A percentile compares a stretch with the other conserved stretches of the same genome.
Conservation (phyloP, 352 stramenopile species). For the Phytophthora agathidicida region DNA sequence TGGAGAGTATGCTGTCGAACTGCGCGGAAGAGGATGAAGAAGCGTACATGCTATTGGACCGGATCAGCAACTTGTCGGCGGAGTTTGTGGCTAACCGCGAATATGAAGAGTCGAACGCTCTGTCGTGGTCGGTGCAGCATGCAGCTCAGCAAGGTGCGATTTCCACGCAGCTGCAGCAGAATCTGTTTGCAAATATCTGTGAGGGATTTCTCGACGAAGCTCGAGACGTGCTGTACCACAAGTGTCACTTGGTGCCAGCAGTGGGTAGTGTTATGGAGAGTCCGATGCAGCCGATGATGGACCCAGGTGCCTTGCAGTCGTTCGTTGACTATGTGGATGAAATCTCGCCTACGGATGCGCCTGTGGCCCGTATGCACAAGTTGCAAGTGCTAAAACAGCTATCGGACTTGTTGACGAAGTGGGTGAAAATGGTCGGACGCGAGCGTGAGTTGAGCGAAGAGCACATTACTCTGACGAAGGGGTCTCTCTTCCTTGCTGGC, state of each 20-base stretch:
- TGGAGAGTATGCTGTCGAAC: slow-evolving; percentile 58
- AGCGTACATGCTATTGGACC: slow-evolving; percentile 66
- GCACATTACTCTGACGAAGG: slow-evolving; percentile 75
- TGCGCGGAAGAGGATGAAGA: slow-evolving; percentile 72
- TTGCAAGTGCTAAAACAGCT: slow-evolving; percentile 71
- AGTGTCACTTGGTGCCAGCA: slow-evolving; percentile 76
- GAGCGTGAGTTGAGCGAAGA: slow-evolving; percentile 72
- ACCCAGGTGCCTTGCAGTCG: slow-evolving; percentile 35
- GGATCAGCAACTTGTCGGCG: slow-evolving; percentile 63
- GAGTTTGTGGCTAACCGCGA: slow-evolving; percentile 76
- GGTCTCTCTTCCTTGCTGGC: slow-evolving; percentile 82
- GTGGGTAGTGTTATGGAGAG: slow-evolving; percentile 69
- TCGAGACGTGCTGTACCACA: slow-evolving; percentile 84
- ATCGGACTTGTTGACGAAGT: slow-evolving; percentile 74
- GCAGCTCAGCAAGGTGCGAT: slow-evolving; percentile 68
- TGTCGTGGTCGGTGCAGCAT: slow-evolving; percentile 78
- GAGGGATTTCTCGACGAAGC: slow-evolving; percentile 67
- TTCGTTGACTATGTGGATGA: slow-evolving; percentile 66
- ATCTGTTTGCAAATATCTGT: slow-evolving; percentile 65
- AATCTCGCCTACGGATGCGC: slow-evolving; percentile 57
- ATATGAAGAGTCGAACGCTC: slow-evolving; percentile 71
- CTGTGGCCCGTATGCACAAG: slow-evolving; percentile 64
- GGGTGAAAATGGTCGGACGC: slow-evolving; percentile 77
- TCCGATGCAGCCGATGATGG: slow-evolving; percentile 39
- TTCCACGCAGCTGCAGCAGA: slow-evolving; percentile 70